Evolutionary conservation across 495 filamentous ascomycete species (phyloP).

Genomic region (Penicillium macrosclerotiorum): DNA sequence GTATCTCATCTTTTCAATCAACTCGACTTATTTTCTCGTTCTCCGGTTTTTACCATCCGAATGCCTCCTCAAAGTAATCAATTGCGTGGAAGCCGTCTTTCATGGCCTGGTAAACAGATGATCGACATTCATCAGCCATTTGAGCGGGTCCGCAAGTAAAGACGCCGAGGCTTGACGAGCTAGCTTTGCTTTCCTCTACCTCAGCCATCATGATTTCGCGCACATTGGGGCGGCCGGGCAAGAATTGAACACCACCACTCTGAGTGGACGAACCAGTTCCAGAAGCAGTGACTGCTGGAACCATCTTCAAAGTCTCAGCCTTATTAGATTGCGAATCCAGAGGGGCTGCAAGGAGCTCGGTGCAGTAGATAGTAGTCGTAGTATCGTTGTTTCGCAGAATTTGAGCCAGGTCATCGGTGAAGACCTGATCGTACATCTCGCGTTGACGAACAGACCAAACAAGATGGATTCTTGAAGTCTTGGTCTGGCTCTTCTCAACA

Average conservation of each 20-base stretch:
- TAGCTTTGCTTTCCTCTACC: slow-evolving; percentile 4
- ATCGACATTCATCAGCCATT: slow-evolving; percentile 39
- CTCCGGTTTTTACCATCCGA: background rate
- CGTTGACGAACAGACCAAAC: slow-evolving; percentile 27
- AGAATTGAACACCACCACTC: too few species aligned
- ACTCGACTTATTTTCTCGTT: too few species aligned
- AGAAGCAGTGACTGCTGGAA: too few species aligned
- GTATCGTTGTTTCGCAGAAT: too few species aligned
- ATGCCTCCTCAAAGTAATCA: slow-evolving; percentile 4
- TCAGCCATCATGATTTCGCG: slow-evolving; percentile 11
- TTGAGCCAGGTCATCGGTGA: slow-evolving; percentile 9
- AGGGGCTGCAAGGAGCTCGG: too few species aligned
- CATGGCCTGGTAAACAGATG: slow-evolving; percentile 23
- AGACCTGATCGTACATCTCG: slow-evolving; percentile 17
- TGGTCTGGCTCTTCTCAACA: slow-evolving; percentile 6
- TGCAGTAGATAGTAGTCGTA: too few species aligned
- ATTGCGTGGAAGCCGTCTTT: slow-evolving; percentile 12
- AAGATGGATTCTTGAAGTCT: slow-evolving; percentile 17
- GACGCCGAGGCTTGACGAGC: slow-evolving; percentile 26
- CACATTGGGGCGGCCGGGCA: slow-evolving; percentile 10
- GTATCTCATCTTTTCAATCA: too few species aligned
- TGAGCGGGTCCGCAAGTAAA: slow-evolving; percentile 39
- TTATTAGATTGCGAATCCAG: too few species aligned
- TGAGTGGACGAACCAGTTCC: too few species aligned
- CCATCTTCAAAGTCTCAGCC: too few species aligned